These are phyloP conservation scores for Anthostomella pinea DNA, from an alignment of 2,329 filamentous ascomycete genomes.

Conservation along the genomic window DNA sequence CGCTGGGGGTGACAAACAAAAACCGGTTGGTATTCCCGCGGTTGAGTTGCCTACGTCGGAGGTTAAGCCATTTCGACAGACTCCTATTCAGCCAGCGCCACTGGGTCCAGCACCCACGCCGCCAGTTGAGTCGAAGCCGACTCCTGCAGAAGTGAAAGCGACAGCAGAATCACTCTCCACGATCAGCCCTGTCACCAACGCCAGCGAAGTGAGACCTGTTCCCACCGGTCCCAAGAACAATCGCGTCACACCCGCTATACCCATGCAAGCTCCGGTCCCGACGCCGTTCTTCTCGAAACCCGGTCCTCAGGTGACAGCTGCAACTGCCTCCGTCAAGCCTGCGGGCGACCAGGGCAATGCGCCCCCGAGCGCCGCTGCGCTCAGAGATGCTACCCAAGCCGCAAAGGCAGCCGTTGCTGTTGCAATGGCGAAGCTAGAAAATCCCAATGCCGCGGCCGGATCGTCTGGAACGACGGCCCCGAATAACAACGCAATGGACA, in stretches of 20 bases:
- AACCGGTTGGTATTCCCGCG: conserved; percentile 42
- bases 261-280: conserved; percentile 50
- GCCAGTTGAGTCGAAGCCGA: conserved; percentile 67
- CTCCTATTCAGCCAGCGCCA: conserved; percentile 41
- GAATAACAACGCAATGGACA: conserved; percentile 58
- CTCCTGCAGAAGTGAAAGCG: conserved; percentile 50
- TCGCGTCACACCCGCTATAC: conserved; percentile 64
- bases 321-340: conserved; percentile 34
- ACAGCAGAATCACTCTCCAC: conserved; percentile 50
- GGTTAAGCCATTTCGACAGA: conserved; percentile 49
- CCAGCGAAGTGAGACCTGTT: conserved; percentile 36
- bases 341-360: conserved; percentile 36
- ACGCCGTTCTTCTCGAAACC: conserved; percentile 19
- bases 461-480: conserved; percentile 25
- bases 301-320: conserved; percentile 28
- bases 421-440: conserved; percentile 70
- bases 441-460: conserved; percentile 25
- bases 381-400: conserved; percentile 69
- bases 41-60: conserved; percentile 49
- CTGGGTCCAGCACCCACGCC: conserved; percentile 55
- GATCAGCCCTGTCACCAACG: conserved; percentile 34
- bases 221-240: conserved; percentile 48
- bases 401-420: conserved; percentile 76
- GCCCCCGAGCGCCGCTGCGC: conserved; percentile 37
- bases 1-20: conserved; percentile 48